A percentile compares a stretch with the other conserved stretches of the same genome.
Evolutionary conservation across 345 rosid genomes (phyloP).

Genomic region (Eucalyptus grandis): DNA sequence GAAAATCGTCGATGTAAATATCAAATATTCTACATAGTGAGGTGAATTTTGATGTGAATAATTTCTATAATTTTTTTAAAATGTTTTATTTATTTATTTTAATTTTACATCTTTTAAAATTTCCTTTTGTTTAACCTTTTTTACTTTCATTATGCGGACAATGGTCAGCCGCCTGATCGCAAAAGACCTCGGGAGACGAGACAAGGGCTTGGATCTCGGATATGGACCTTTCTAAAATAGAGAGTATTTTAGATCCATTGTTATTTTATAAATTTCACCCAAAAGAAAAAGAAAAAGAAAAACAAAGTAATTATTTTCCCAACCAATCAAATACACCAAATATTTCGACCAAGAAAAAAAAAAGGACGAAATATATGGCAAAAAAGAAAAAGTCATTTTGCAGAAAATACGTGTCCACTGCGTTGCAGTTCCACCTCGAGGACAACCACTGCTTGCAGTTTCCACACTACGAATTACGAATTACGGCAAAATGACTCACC

Average conservation of each 20-base stretch:
- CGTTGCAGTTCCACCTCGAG: not conserved
- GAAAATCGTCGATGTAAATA: too few species aligned
- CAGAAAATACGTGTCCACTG: not conserved
- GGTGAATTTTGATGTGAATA: too few species aligned
- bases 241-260: not conserved
- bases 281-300: not conserved
- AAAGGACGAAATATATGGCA: not conserved
- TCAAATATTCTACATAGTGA: too few species aligned
- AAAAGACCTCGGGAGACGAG: too few species aligned
- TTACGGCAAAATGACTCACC: not conserved
- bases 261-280: not conserved
- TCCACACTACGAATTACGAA: fast-evolving
- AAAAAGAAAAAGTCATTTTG: not conserved
- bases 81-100: too few species aligned
- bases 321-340: not conserved
- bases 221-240: too few species aligned
- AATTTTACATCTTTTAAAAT: too few species aligned
- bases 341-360: too few species aligned
- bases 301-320: not conserved
- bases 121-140: too few species aligned
- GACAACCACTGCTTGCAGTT: not conserved
- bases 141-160: fast-evolving
- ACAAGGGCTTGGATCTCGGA: too few species aligned
- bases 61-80: too few species aligned
- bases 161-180: too few species aligned